phyloP scores from a whole-genome alignment of 108 stramenopile genomes.

The Nitzschia sp. region DNA sequence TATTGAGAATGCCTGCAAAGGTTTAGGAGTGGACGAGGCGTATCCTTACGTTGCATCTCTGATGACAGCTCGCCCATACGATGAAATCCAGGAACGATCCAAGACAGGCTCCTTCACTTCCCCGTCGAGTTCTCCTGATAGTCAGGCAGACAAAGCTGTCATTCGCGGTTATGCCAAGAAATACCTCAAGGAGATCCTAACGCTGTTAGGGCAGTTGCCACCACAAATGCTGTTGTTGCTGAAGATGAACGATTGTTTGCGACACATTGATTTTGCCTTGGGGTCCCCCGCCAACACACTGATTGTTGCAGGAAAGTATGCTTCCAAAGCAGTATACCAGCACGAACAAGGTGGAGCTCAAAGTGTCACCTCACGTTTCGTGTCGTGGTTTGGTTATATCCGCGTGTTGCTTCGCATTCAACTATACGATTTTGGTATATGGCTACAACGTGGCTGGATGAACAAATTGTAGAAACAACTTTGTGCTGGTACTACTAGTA shows the following conservation, averaged over 20 bases:
- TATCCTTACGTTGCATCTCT: conserved; percentile 92
- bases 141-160: conserved; percentile 76
- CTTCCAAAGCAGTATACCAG: conserved; percentile 62
- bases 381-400: conserved; percentile 55
- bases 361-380: conserved; percentile 2
- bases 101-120: conserved; percentile 47
- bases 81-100: conserved; percentile 81
- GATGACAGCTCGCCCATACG: conserved; percentile 90
- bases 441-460: conserved; percentile 20
- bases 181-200: conserved; percentile 82
- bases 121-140: conserved; percentile 7
- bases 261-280: conserved; percentile 88
- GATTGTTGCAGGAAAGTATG: conserved; percentile 74
- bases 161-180: conserved; percentile 90
- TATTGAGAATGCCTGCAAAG: conserved; percentile 70
- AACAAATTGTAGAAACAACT: neutral
- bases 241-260: conserved; percentile 94
- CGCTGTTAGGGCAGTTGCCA: conserved; percentile 77
- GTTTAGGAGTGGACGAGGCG: conserved; percentile 74
- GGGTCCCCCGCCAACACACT: conserved; percentile 81
- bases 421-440: conserved; percentile 40
- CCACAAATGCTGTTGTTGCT: conserved; percentile 90
- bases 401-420: conserved; percentile 58
- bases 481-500: neutral
- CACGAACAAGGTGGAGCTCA: conserved; percentile 12